A percentile compares a stretch with the other conserved stretches of the same genome.
Evolutionary conservation across 805 yeast genomes (phyloP).

Genomic region (Starmerella roubikii): DNA sequence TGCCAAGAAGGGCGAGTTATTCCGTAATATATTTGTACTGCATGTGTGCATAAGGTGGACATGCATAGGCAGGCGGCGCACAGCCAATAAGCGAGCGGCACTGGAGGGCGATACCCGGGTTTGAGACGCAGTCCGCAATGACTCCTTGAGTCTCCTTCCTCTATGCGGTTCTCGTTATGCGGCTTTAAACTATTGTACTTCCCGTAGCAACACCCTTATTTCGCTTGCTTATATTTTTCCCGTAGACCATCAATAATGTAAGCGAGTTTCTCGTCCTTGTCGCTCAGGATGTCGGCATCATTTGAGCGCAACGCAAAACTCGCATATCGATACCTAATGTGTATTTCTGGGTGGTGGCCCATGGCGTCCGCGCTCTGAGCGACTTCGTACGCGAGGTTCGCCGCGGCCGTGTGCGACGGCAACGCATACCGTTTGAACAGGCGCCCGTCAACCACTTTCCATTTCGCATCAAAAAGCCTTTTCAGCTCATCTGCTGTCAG

Average conservation of each 20-base stretch:
- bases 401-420: conserved; percentile 19
- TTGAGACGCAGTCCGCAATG: no score
- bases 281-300: conserved; percentile 14
- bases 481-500: conserved; percentile 1
- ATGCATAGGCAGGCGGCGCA: no score
- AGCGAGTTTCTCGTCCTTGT: conserved; percentile 17
- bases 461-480: conserved; percentile 5
- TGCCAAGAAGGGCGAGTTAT: no score
- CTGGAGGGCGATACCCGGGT: no score
- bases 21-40: no score
- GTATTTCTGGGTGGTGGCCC: conserved; percentile 20
- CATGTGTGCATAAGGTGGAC: no score
- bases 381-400: conserved; percentile 13
- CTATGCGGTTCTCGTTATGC: no score
- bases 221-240: no score
- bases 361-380: conserved; percentile 16
- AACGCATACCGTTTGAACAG: conserved; percentile 14
- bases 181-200: no score
- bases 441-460: conserved; percentile 9
- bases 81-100: no score
- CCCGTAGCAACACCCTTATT: no score
- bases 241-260: conserved; percentile 8
- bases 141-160: no score
- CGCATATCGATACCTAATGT: conserved; percentile 14
- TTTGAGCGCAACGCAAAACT: conserved; percentile 17